Base-by-base conservation (phyloP, 257 asterid species). In the Linderniella brevidens region DNA sequence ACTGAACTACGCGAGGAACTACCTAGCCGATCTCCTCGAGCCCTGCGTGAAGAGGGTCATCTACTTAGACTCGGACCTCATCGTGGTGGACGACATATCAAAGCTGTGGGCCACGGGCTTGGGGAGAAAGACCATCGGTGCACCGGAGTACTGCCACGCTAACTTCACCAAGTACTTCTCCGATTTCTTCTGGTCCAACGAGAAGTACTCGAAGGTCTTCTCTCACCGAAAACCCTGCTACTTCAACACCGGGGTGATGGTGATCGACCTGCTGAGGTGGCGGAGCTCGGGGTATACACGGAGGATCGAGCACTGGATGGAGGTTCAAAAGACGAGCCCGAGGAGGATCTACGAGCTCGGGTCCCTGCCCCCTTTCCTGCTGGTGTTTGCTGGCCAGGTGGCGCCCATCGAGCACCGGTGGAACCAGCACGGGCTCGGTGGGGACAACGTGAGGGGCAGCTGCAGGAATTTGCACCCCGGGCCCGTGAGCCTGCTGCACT, bases 211-310 rank as follows among this genome's bases (percentile, higher is more conserved):
- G 8, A 11, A 17, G 5, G 46, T 41, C 18, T 41, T 41, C 18
- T n/a, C 18, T 41, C 8, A 41, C 17, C 46, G 46, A 17, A 41
- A 7, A 17, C 46, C 46, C 1, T 41, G 46, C 11, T 41, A 41
- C 17, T 41, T 41, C 46, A 41, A 41, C 17, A 41, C 46, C 8
- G 46, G 46, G 8, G 46, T 41, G n/a, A 41, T 41, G 46, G 46
- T 41, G 46, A n/a, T 41, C n/a, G 46, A 41, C n/a, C 17, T 41
- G 46, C 46, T n/a, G 15, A 41, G 17, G 46, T 41, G 46, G 46
- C 15, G 46, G 17, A 41, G 8, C 10, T 41, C 2, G 8, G 18
- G 18, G 5, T 41, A 43, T 19, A 17, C 48, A 15, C 0, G 12
- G 19, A 16, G 19, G 20, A 16, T 43, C 19, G 25, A 43, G 48